A percentile compares a stretch with the other conserved stretches of the same genome.
Evolutionary conservation across 495 filamentous ascomycete genomes (phyloP).

Genomic region (Platismatia glauca): DNA sequence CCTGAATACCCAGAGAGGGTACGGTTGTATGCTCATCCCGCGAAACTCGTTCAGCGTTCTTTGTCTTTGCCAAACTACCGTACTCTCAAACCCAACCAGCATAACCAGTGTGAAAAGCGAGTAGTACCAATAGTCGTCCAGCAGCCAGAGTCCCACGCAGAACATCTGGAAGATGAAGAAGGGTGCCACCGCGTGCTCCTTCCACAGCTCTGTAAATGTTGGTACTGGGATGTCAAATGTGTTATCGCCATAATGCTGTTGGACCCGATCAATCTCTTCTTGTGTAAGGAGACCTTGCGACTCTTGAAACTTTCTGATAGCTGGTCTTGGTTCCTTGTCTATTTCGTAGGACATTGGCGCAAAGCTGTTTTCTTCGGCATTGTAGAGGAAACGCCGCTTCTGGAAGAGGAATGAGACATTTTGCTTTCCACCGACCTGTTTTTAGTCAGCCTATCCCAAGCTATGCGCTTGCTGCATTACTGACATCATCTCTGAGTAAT

Average conservation of each 20-base stretch:
- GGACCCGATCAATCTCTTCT: conserved; percentile 64
- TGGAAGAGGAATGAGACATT: conserved; percentile 92
- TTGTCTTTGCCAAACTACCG: conserved; percentile 98
- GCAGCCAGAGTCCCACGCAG: conserved; percentile 95
- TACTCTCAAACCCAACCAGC: conserved; percentile 96
- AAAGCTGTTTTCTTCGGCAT: conserved; percentile 59
- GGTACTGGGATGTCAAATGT: conserved; percentile 97
- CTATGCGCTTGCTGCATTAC: conserved; percentile 14
- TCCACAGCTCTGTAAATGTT: conserved; percentile 88
- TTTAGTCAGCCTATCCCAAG: conserved; percentile 12
- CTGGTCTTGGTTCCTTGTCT: conserved; percentile 73
- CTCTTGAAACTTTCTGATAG: conserved; percentile 65
- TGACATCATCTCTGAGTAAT: conserved; percentile 62
- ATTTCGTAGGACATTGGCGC: conserved; percentile 75
- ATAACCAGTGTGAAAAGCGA: conserved; percentile 98
- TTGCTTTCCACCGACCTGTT: conserved; percentile 55
- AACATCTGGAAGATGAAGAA: conserved; percentile 99
- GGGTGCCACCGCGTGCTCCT: conserved; percentile 95
- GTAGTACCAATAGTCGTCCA: conserved; percentile 99
- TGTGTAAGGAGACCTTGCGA: conserved; percentile 61
- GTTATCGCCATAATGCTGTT: conserved; percentile 92
- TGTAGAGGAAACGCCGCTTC: conserved; percentile 90
- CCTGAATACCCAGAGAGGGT: conserved; percentile 83
- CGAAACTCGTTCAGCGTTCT: conserved; percentile 95
- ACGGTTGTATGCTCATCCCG: conserved; percentile 98